Base-by-base conservation (phyloP, 2,329 filamentous ascomycete species). In the Aspergillus sp. region DNA sequence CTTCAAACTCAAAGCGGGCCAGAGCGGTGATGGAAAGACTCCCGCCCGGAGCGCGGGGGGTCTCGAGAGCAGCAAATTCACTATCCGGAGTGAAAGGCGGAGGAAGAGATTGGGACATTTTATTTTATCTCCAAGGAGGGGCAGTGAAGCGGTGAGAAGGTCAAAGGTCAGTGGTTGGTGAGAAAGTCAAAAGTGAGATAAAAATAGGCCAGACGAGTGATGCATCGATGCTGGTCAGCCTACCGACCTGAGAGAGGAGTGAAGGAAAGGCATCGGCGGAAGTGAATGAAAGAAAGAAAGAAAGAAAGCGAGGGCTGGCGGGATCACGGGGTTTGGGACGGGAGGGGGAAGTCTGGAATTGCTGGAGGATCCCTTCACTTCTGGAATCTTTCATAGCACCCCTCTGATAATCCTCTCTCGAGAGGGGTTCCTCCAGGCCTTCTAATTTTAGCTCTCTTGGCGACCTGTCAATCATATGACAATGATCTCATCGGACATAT, bases 1-100 rank as follows among this genome's bases (percentile, higher is more conserved):
- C 82, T 76, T 93, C 90, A 72, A 96, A 96, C 74, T 96, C 92
- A 76, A 96, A 96, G 60, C 92, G 88, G 50, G 91, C 89, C 50
- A 92, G 81, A n/a, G 88, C 88, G 58, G 83, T 84, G 51, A 81
- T 75, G 0, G 76, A 76, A 70, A 81, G 70, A 14, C 67, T 63
- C 22, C 56, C 56, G 2, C 55, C 68, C 6, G 63, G 60, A 3
- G 57, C 66, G 32, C 67, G 74, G 12, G 72, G 69, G 4, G 74
- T 74, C 39, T 74, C 71, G 5, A 73, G 64, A 4, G 70, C 67
- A 29, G 72, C 60, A 29, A 73, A 73, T 29, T 73, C 71, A 52
- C 61, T 68, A 50, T 73, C 70, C 1, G 71, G 70, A 0, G 71
- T 73, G 57, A 74, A 73, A 16, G 65, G 62, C 55, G 67, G 59